Evolutionary conservation across 345 rosid genomes (phyloP).

Genomic region (Carallia pectinifolia): DNA sequence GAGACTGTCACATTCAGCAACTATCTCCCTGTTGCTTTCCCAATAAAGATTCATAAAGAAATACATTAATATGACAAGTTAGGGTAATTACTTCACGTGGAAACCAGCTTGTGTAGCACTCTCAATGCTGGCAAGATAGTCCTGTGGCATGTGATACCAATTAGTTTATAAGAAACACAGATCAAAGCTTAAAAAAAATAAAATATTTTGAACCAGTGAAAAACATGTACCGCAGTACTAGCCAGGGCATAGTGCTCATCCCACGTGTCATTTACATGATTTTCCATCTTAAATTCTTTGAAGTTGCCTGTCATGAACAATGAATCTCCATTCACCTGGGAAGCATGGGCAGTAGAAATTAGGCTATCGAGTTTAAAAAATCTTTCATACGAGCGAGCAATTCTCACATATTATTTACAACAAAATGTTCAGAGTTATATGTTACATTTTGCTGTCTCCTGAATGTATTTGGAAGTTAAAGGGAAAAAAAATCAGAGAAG

Average conservation of each 20-base stretch:
- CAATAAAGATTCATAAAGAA: too few relatives aligned
- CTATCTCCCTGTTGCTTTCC: too few relatives aligned
- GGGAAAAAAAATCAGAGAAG: neutral
- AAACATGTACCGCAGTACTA: slow-evolving; percentile 64
- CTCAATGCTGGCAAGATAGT: slow-evolving; percentile 80
- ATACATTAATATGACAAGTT: too few relatives aligned
- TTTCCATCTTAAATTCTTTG: slow-evolving; percentile 82
- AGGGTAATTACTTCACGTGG: slow-evolving; percentile 53
- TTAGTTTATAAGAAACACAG: slow-evolving; percentile 6
- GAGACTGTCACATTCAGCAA: too few relatives aligned
- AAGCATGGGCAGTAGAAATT: slow-evolving; percentile 9
- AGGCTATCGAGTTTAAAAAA: neutral
- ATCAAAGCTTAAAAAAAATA: slow-evolving; percentile 1
- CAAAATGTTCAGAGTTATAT: too few relatives aligned
- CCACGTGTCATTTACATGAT: slow-evolving; percentile 69
- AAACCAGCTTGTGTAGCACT: slow-evolving; percentile 40
- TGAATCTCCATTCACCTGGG: slow-evolving; percentile 95
- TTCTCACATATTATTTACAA: too few relatives aligned
- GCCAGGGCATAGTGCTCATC: slow-evolving; percentile 78
- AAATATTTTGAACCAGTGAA: slow-evolving; percentile 6
- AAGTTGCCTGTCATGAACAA: slow-evolving; percentile 82
- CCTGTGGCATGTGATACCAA: slow-evolving; percentile 39
- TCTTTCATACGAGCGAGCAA: too few relatives aligned
- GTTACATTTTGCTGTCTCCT: too few relatives aligned
- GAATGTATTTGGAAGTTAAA: neutral